Evolutionary conservation across 352 stramenopile genomes (phyloP).

Genomic region (Phytophthora fragariae): DNA sequence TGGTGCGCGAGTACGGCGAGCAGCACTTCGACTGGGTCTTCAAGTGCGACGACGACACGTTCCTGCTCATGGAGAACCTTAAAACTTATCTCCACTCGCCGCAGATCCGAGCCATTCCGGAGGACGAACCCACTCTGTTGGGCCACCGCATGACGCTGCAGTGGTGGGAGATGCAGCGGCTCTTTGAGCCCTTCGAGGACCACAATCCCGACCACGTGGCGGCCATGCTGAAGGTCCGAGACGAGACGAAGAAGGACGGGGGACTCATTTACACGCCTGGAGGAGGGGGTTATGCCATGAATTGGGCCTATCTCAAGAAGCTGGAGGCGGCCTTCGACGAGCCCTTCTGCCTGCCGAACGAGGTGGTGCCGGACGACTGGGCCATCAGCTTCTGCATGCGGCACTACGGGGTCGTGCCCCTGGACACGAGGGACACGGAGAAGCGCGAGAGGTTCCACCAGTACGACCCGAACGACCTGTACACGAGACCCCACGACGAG

Average conservation of each 20-base stretch:
- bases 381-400: conserved; percentile 90
- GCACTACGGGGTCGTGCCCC: conserved; percentile 66
- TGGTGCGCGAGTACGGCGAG: conserved; percentile 69
- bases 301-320: conserved; percentile 80
- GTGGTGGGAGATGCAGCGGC: conserved; percentile 85
- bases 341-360: conserved; percentile 72
- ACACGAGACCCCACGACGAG: conserved; percentile 70
- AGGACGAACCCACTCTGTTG: conserved; percentile 59
- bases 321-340: conserved; percentile 79
- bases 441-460: conserved; percentile 87
- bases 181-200: conserved; percentile 74
- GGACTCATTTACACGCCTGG: conserved; percentile 87
- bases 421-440: conserved; percentile 75
- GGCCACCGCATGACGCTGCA: conserved; percentile 89
- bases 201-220: conserved; percentile 66
- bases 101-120: conserved; percentile 45
- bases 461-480: conserved; percentile 82
- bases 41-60: conserved; percentile 91
- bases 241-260: conserved; percentile 54
- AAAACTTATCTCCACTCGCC: conserved; percentile 71
- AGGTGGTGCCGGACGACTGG: conserved; percentile 85
- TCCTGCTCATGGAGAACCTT: conserved; percentile 88
- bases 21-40: conserved; percentile 88
- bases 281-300: conserved; percentile 85
- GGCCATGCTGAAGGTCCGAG: conserved; percentile 57